Base-by-base conservation (phyloP, 352 stramenopile genomes). In the Thalassiosira pacifica region DNA sequence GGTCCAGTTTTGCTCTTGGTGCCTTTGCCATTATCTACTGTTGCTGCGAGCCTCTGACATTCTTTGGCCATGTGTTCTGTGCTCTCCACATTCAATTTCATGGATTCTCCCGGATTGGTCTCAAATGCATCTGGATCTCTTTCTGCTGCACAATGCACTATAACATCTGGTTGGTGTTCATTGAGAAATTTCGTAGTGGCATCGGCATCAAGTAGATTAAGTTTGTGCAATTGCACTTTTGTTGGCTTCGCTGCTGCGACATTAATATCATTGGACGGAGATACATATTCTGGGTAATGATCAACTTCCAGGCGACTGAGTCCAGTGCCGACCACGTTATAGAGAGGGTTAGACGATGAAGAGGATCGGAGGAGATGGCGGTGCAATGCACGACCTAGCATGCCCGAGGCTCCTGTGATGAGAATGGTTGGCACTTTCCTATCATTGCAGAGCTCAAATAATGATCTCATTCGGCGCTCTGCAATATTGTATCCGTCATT, bases 131-230 rank as follows among this genome's bases (percentile, higher is more conserved):
- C 80, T 16, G 80, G 80, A 42, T 65, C 79, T 48, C 80, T 27
- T 59, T 87, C 66, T 16, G 80, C 73, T 19, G 80, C 80, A 63
- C 80, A 87, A 69, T 87, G 80, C 24, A 82, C 45, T 11, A 87
- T 70, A 2, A 87, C 57, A 57, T 87, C 80, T 9, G 80, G 80
- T 22, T 31, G 42, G 48, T 72, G 26, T 31, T 59, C 3, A 29
- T 70, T 0, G 5, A 87, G 13, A 64, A 87, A 83, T 37, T 57
- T 13, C 18, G 66, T 66, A 8, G 80, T 83, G 18, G 63, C 73
- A 0, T 77, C 42, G 48, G 65, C 31, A 67, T 87, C 60, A 3
- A 87, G 73, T 22, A 87, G 74, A 69, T 87, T 65, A 4, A 87
- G 1, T 42, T 71, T 42, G 8, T 83, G 66, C 32, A 87, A 61